Evolutionary conservation across 202 grass and related monocot genomes (phyloP), one percentile per base, ranked within the genome.

Genomic region (Bolboschoenoplectus hybrid): DNA sequence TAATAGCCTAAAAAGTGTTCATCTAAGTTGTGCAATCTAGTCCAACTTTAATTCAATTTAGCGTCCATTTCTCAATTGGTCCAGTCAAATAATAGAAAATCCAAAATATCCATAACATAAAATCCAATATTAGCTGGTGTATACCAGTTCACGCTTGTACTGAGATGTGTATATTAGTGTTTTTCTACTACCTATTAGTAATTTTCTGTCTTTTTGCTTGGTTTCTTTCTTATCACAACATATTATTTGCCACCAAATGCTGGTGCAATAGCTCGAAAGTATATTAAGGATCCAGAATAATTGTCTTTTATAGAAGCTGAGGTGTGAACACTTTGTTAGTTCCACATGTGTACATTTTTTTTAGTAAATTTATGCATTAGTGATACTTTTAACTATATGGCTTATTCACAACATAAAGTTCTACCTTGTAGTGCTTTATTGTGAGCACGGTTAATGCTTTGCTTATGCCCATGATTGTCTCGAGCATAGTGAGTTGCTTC

Each of bases 221-320:
- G 41, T 62, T 76, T 76, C 63, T 67, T 65, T 57, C 70, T 13
- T 80, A 85, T 82, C 76, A 74, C 90, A 98, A 93, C 93, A 85
- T 98, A 95, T 84, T 98, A 92, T 93, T 73, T 98, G 62, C 95
- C 95, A 43, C 90, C 95, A 84, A 95, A 98, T 91, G 95, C 95
- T 67, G 95, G 95, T 12, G 82, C 90, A 88, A 98, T 98, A 85
- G 93, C 95, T 92, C 93, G 93, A 62, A 93, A 95, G 75, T 95
- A 91, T 88, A 98, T 98, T 78, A 95, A 91, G 90, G 95, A 98
- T 88, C 89, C 92, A 86, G 68, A 92, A 58, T 82, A 95, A 79
- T 90, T 98, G 69, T 95, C 95, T 89, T 98, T 98, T 87, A 95
- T 98, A 89, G 95, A 98, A 89, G 95, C 93, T 63, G 95, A 98